These are phyloP conservation scores for Trichoderma cornu-damae DNA, from an alignment of 2,329 filamentous ascomycete genomes.

Conservation along the genomic window DNA sequence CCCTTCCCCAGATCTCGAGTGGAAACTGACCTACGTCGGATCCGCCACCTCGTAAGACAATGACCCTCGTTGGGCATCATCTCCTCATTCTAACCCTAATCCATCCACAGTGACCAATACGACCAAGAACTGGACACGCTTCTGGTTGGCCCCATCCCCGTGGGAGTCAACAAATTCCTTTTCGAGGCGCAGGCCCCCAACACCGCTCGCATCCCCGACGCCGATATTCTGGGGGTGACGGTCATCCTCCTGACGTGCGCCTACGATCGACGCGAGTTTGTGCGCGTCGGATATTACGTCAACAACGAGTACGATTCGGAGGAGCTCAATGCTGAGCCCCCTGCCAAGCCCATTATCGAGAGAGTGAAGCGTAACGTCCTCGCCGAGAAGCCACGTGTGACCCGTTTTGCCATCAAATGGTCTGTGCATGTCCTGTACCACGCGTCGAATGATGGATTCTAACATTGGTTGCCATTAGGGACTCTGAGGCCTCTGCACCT, in stretches of 20 bases:
- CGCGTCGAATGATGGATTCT: slow-evolving; percentile 9
- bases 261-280: slow-evolving; percentile 94
- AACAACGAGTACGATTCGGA: slow-evolving; percentile 98
- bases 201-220: slow-evolving; percentile 83
- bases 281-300: slow-evolving; percentile 97
- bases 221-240: slow-evolving; percentile 93
- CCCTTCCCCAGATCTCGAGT: slow-evolving; percentile 94
- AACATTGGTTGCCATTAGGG: slow-evolving; percentile 53
- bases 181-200: slow-evolving; percentile 94
- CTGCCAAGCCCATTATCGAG: slow-evolving; percentile 86
- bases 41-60: slow-evolving; percentile 85
- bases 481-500: slow-evolving; percentile 94
- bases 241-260: slow-evolving; percentile 94
- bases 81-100: slow-evolving; percentile 21
- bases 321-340: slow-evolving; percentile 82
- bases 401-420: slow-evolving; percentile 98
- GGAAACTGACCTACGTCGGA: slow-evolving; percentile 98
- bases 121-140: slow-evolving; percentile 98
- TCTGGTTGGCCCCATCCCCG: slow-evolving; percentile 92
- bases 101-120: slow-evolving; percentile 71
- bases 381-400: slow-evolving; percentile 95
- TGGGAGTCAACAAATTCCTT: slow-evolving; percentile 97
- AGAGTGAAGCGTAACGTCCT: slow-evolving; percentile 88
- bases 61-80: slow-evolving; percentile 17
- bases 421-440: slow-evolving; percentile 35